phyloP scores from a whole-genome alignment of 768 basidiomycete genomes.

The Lactarius hengduanensis region DNA sequence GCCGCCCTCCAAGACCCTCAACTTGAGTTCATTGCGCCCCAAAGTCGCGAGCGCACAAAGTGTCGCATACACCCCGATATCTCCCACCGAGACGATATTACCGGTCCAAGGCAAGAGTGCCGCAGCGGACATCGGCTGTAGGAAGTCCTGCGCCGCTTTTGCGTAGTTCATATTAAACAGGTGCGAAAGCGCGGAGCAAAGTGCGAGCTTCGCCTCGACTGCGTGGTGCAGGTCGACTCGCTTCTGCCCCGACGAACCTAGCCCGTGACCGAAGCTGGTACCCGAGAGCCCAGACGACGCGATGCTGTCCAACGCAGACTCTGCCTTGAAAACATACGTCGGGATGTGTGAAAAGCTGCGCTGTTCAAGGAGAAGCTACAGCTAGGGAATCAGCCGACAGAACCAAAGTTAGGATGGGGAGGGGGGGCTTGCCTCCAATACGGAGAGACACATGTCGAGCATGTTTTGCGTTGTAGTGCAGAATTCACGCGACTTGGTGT shows the following conservation, averaged over 20 bases:
- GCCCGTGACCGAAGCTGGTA: conserved; percentile 27
- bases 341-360: conserved; percentile 82
- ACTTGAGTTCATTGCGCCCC: conserved; percentile 65
- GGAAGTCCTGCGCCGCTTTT: conserved; percentile 72
- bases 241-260: conserved; percentile 35
- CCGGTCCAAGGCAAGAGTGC: conserved; percentile 78
- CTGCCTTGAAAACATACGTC: conserved; percentile 96
- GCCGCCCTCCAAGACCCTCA: conserved; percentile 53
- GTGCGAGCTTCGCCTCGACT: conserved; percentile 74
- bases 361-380: conserved; percentile 80
- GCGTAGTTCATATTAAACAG: conserved; percentile 73
- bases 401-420: background rate
- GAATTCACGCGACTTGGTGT: conserved; percentile 90
- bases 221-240: conserved; percentile 55
- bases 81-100: conserved; percentile 76
- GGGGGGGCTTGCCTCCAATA: conserved; percentile 59
- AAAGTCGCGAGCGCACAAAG: conserved; percentile 82
- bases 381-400: background rate
- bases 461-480: conserved; percentile 89
- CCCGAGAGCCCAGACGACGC: conserved; percentile 32
- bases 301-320: conserved; percentile 77
- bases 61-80: conserved; percentile 85
- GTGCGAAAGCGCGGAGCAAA: conserved; percentile 75
- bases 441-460: conserved; percentile 87
- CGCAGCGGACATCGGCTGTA: conserved; percentile 62